A percentile compares a stretch with the other conserved stretches of the same genome.
phyloP scores from a whole-genome alignment of 2,329 filamentous ascomycete genomes.

The Colletotrichum brevisporum region DNA sequence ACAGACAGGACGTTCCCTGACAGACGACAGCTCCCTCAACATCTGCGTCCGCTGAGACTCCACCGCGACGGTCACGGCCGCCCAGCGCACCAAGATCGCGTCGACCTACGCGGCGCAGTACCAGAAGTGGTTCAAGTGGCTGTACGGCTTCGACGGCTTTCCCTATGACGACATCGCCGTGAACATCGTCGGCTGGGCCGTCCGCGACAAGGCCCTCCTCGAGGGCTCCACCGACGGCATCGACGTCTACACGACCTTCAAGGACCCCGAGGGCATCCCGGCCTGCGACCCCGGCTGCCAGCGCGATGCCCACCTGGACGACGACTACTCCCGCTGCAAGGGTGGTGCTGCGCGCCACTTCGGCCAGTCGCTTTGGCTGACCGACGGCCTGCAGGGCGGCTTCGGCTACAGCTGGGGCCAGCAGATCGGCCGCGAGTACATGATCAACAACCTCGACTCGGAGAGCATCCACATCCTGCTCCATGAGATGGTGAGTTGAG shows the following conservation, averaged over 20 bases:
- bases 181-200: conserved; percentile 60
- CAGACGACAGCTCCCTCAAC: conserved; percentile 46
- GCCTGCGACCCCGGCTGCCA: conserved; percentile 57
- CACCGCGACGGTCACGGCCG: conserved; percentile 50
- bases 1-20: neutral
- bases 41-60: conserved; percentile 62
- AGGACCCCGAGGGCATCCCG: conserved; percentile 55
- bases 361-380: conserved; percentile 62
- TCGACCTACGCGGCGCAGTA: conserved; percentile 51
- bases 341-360: conserved; percentile 56
- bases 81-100: conserved; percentile 55
- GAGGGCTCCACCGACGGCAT: conserved; percentile 53
- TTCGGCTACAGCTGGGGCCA: conserved; percentile 63
- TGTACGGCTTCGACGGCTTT: conserved; percentile 60
- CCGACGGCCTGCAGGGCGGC: conserved; percentile 58
- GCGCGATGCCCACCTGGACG: conserved; percentile 59
- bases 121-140: conserved; percentile 58
- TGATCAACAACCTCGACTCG: conserved; percentile 52
- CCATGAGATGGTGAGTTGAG: conserved; percentile 54
- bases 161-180: conserved; percentile 55
- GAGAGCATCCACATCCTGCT: conserved; percentile 60
- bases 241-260: conserved; percentile 56
- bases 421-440: conserved; percentile 58
- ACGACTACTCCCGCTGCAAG: conserved; percentile 55
- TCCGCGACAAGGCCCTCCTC: conserved; percentile 52